Base-by-base conservation (phyloP, 495 filamentous ascomycete species). In the Neurospora tetraspora region DNA sequence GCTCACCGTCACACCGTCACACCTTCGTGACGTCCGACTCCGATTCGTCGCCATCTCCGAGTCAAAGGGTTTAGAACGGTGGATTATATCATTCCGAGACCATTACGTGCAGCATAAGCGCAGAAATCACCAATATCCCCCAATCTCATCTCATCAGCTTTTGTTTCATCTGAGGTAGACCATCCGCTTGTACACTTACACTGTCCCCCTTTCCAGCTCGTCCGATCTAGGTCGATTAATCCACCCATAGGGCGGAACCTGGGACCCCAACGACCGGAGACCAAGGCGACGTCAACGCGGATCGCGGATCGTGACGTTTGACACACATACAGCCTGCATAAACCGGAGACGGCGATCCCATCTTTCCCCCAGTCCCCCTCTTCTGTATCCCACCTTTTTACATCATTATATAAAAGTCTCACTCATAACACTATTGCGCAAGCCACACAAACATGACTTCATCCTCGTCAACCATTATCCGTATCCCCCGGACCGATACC, bases 401-500 rank as follows among this genome's bases (percentile, higher is more conserved):
- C 53, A 61, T 61, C 27, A 61, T 34, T 16, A 34, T 31, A 31
- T 53, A 31, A 31, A 18, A 61, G 70, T 71, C 31, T 53, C 42
- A 65, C 70, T 18, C 16, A 31, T n/a, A 34, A 16, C 5, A 34
- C 12, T 16, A 34, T 61, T 31, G 27, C 23, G 1, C 23, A 61
- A 61, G 53, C 53, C 23, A 34, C 53, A 16, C 23, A 61, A 59
- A n/a, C 14, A 59, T 71, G 34, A 71, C 31, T 12, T 71, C 71
- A 45, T 42, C 71, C 14, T 77, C 79, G 6, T 61, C 53, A 3
- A 61, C 53, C n/a, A 83, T 91, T 39, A 70, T 90, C 27, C 85
- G 86, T 7, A 81, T 92, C 74, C 82, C 85, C 70, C 86, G 89
- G 72, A 85, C 82, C 37, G 88, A 90, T 73, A 83, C 83, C 23